A percentile compares a stretch with the other conserved stretches of the same genome.
phyloP scores from a whole-genome alignment of 179 eudicot species.

The Patellifolia procumbens region DNA sequence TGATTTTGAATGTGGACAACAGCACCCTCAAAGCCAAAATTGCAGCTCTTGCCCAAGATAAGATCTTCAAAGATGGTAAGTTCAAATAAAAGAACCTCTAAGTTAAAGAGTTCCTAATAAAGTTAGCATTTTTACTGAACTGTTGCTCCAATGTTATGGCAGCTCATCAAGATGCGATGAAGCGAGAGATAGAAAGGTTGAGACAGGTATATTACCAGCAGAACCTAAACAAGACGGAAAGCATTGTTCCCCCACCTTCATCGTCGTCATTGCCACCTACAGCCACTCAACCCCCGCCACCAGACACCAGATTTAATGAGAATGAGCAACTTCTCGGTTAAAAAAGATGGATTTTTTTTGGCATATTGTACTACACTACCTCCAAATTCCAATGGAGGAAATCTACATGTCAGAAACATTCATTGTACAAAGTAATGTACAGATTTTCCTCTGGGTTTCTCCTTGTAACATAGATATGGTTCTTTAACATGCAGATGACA shows the following conservation, averaged over 20 bases:
- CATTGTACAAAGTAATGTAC: slow-evolving; percentile 1
- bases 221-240: slow-evolving; percentile 45
- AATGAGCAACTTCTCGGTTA: slow-evolving; percentile 37
- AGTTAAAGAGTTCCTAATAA: not conserved
- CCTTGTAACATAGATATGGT: slow-evolving; percentile 6
- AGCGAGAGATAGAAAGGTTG: slow-evolving; percentile 83
- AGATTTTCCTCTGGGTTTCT: slow-evolving; percentile 8
- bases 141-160: slow-evolving; percentile 1
- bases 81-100: not conserved
- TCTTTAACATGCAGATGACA: not conserved
- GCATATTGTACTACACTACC: slow-evolving; percentile 19
- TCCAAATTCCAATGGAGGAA: not conserved
- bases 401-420: not conserved
- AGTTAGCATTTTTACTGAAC: not conserved
- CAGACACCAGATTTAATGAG: slow-evolving; percentile 34
- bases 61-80: slow-evolving; percentile 91
- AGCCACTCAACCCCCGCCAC: slow-evolving; percentile 33
- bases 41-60: slow-evolving; percentile 96
- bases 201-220: slow-evolving; percentile 69
- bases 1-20: slow-evolving; percentile 73
- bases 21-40: slow-evolving; percentile 79
- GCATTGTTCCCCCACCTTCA: slow-evolving; percentile 18
- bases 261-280: slow-evolving; percentile 23
- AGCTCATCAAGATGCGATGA: slow-evolving; percentile 98
- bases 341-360: slow-evolving; percentile 2